Conservation (phyloP, 2,329 filamentous ascomycete species). For the Fusarium sp. region DNA sequence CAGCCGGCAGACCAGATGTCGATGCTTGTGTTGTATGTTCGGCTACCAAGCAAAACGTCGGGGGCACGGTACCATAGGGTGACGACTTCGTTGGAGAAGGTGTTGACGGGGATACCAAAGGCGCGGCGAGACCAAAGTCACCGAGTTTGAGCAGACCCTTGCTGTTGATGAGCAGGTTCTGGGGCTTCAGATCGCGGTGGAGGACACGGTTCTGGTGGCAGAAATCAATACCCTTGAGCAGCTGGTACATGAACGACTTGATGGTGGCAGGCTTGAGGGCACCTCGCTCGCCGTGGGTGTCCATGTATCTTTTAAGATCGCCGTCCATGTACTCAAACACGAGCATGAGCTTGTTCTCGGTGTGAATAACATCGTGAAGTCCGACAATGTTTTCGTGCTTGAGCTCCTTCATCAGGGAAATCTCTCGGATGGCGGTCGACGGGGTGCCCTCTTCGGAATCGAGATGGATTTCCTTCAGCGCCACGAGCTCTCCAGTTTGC, state of each 20-base stretch:
- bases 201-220: slow-evolving; percentile 98
- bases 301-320: slow-evolving; percentile 99
- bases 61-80: slow-evolving; percentile 98
- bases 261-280: slow-evolving; percentile 90
- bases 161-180: slow-evolving; percentile 95
- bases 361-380: slow-evolving; percentile 98
- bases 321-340: slow-evolving; percentile 99
- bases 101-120: slow-evolving; percentile 97
- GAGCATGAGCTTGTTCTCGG: slow-evolving; percentile 99
- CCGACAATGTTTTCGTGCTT: slow-evolving; percentile 99
- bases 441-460: slow-evolving; percentile 98
- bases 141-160: slow-evolving; percentile 92
- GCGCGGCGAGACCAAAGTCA: slow-evolving; percentile 95
- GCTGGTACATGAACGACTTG: slow-evolving; percentile 99
- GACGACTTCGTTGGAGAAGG: slow-evolving; percentile 97
- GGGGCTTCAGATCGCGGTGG: slow-evolving; percentile 94
- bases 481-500: slow-evolving; percentile 95
- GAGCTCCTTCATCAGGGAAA: slow-evolving; percentile 98
- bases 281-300: slow-evolving; percentile 88
- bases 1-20: slow-evolving; percentile 99
- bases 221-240: slow-evolving; percentile 95
- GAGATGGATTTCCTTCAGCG: slow-evolving; percentile 98
- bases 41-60: slow-evolving; percentile 91
- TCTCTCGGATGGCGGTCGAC: slow-evolving; percentile 96
- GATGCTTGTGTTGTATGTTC: slow-evolving; percentile 99